Conservation (phyloP, 2,329 filamentous ascomycete species). For the Ophiostoma perfectum region DNA sequence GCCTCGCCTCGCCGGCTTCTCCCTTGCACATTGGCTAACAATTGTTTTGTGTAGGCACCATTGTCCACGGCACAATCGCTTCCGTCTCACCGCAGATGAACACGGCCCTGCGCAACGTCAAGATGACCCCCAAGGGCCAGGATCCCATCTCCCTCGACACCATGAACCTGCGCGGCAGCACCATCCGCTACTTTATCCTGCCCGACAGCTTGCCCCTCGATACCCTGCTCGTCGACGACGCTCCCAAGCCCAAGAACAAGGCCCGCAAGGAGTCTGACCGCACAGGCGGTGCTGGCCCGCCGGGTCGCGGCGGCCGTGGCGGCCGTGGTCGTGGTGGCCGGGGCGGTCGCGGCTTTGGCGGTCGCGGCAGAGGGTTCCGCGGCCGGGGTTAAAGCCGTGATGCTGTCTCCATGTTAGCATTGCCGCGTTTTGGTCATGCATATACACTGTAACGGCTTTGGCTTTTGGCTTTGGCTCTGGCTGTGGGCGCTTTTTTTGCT, state of each 20-base stretch:
- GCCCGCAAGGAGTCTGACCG: conserved; percentile 81
- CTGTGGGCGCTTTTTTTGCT: not conserved
- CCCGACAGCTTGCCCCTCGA: conserved; percentile 93
- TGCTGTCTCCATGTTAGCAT: not conserved
- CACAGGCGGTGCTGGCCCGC: conserved; percentile 47
- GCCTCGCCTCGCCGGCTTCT: not conserved
- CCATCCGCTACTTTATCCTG: conserved; percentile 93
- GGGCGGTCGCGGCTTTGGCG: conserved; percentile 24
- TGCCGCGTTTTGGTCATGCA: not conserved
- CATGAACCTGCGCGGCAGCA: conserved; percentile 94
- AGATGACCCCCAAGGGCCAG: conserved; percentile 88
- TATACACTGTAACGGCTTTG: not conserved
- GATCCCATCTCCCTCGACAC: conserved; percentile 84
- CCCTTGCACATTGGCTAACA: not conserved
- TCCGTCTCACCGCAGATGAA: conserved; percentile 99
- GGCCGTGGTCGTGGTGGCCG: conserved; percentile 34
- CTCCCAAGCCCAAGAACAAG: conserved; percentile 99
- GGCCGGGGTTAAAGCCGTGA: conserved; percentile 21
- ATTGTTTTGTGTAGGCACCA: conserved; percentile 60
- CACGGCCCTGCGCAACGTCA: conserved; percentile 88
- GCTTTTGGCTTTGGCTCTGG: conserved; percentile 1
- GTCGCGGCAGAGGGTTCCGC: conserved; percentile 25
- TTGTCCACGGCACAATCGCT: conserved; percentile 93
- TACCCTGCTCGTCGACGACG: conserved; percentile 91
- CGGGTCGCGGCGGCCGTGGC: conserved; percentile 38